phyloP scores from a whole-genome alignment of 2,329 filamentous ascomycete species.

The Torrubiellomyces zombiae region DNA sequence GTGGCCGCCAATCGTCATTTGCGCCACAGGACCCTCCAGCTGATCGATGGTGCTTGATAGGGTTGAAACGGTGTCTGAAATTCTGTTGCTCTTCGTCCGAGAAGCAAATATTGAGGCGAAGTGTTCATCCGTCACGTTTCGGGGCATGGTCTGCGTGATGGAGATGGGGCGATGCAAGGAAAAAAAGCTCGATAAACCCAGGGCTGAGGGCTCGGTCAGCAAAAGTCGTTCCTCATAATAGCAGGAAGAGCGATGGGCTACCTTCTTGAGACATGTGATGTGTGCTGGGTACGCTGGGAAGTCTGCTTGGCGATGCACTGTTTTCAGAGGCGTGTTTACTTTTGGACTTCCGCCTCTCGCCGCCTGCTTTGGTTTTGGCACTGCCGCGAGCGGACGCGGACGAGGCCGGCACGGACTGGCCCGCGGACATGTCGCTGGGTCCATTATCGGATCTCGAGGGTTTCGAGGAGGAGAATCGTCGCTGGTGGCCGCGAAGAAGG shows the following conservation, averaged over 20 bases:
- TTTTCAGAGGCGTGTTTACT: constrained; percentile 30
- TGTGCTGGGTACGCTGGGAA: constrained; percentile 62
- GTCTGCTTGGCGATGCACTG: constrained; percentile 33
- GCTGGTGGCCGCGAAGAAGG: constrained; percentile 28
- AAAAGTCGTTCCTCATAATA: neutral
- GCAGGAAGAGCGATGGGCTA: constrained; percentile 16
- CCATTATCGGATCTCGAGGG: constrained; percentile 44
- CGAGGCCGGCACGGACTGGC: constrained; percentile 31
- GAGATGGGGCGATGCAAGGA: constrained; percentile 90
- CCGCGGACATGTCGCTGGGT: constrained; percentile 31
- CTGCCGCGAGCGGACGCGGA: constrained; percentile 21
- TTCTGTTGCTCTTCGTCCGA: constrained; percentile 31
- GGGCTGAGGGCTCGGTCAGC: constrained; percentile 35
- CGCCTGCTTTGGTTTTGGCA: constrained; percentile 25
- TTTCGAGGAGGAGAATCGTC: constrained; percentile 44
- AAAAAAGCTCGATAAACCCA: constrained; percentile 85
- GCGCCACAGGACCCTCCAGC: constrained; percentile 40
- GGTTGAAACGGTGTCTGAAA: constrained; percentile 49
- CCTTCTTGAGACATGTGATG: constrained; percentile 53
- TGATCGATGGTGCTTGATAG: constrained; percentile 42
- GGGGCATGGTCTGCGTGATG: constrained; percentile 65
- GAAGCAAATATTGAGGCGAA: constrained; percentile 73
- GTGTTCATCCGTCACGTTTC: constrained; percentile 50
- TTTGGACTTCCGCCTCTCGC: constrained; percentile 43
- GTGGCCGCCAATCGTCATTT: constrained; percentile 28